phyloP scores from a whole-genome alignment of 2,329 filamentous ascomycete genomes.

The Nigrospora osmanthi region DNA sequence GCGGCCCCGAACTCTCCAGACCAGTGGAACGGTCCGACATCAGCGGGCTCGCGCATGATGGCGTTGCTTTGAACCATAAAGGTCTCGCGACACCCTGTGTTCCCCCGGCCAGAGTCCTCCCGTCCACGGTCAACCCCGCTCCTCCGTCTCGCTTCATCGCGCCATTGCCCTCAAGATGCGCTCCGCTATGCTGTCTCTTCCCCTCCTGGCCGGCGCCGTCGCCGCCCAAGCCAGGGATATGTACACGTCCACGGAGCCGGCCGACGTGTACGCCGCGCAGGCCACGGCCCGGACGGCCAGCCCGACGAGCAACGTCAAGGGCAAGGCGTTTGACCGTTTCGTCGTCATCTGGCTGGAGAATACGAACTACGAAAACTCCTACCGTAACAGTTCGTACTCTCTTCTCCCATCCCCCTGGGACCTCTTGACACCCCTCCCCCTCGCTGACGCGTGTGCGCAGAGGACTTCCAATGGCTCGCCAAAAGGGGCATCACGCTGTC shows the following conservation, averaged over 20 bases:
- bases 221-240: constrained; percentile 13
- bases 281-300: constrained; percentile 54
- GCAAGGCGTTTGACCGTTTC: constrained; percentile 65
- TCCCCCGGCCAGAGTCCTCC: no score
- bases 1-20: no score
- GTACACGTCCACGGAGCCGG: constrained; percentile 44
- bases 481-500: constrained; percentile 54
- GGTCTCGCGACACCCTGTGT: no score
- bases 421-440: no score
- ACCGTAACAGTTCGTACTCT: constrained; percentile 46
- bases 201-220: constrained; percentile 11
- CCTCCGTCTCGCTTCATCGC: no score
- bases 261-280: constrained; percentile 44
- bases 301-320: constrained; percentile 57
- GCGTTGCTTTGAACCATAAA: no score
- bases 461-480: constrained; percentile 50
- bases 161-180: constrained; percentile 11
- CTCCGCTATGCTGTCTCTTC: constrained; percentile 10
- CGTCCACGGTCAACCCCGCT: no score
- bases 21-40: no score
- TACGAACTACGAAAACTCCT: constrained; percentile 58
- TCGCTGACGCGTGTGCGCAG: constrained; percentile 13
- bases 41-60: no score
- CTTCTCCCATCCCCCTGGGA: constrained; percentile 7
- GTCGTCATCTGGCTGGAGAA: constrained; percentile 74